Base-by-base conservation (phyloP, 176 grass and related monocot species). In the Oryza meridionalis region DNA sequence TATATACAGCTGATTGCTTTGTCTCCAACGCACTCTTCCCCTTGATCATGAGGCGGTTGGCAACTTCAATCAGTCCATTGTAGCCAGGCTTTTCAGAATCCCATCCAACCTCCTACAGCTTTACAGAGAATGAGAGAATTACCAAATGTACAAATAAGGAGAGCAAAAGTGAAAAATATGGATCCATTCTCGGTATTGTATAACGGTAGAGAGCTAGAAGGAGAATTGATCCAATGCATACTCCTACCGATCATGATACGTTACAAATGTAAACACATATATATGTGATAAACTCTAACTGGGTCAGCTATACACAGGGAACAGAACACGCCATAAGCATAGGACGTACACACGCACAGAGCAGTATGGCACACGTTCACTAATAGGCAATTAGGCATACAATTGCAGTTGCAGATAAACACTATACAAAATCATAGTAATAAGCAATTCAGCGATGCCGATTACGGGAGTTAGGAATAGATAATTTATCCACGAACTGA, bases 31-130 rank as follows among this genome's bases (percentile, higher is more conserved):
- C 88, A 75, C 82, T 91, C 86, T 93, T 97, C 42, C 88, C 92
- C 88, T 93, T 98, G 72, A 61, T 1, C 86, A 94, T 93, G 61
- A 98, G 90, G 7, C 59, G 86, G 76, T 98, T 91, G 21, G 70
- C 95, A 81, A 98, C 90, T 77, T 94, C 92, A 35, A 98, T 94
- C 21, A 98, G 67, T 17, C 92, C 95, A 66, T 9, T 82, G 43
- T 95, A 98, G 26, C 95, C 86, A 73, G 82, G 76, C 38, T 90
- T 98, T 64, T 91, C 79, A 32, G 95, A 98, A 88, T 98, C 95
- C 92, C 92, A 93, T 79, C 88, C 90, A 84, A 94, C 84, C 88
- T 91, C 95, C 95, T 95, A 98, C 89, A 98, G 80, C 92, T 90
- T 91, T 86, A 61, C 69, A 84, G 62, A 69, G 47, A 63, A 84